Conservation (phyloP, 805 yeast genomes). For the Saturnispora kantuleensis region DNA sequence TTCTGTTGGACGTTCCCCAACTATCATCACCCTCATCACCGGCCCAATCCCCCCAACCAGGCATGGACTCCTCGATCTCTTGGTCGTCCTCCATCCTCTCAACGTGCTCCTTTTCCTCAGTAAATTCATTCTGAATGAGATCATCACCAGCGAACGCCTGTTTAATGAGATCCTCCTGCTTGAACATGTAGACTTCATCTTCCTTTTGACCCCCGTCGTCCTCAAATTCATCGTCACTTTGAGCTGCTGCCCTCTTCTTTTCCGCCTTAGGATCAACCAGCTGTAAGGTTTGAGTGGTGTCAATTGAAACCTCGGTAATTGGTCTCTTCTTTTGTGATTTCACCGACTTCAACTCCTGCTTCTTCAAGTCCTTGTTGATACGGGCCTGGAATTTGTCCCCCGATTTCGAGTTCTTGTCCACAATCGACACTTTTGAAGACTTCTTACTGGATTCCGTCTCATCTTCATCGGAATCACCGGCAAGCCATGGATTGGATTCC, state of each 20-base stretch:
- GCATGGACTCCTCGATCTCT: slow-evolving; percentile 74
- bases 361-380: slow-evolving; percentile 27
- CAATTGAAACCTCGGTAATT: slow-evolving; percentile 32
- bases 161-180: slow-evolving; percentile 71
- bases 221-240: slow-evolving; percentile 27
- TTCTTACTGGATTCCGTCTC: slow-evolving; percentile 16
- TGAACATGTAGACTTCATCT: slow-evolving; percentile 44
- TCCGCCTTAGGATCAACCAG: slow-evolving; percentile 35
- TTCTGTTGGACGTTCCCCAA: slow-evolving; percentile 25
- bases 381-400: slow-evolving; percentile 38
- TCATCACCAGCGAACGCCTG: slow-evolving; percentile 98
- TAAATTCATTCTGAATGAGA: slow-evolving; percentile 65
- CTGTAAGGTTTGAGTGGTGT: slow-evolving; percentile 44
- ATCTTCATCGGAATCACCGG: slow-evolving; percentile 18
- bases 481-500: slow-evolving; percentile 44
- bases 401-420: slow-evolving; percentile 42
- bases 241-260: slow-evolving; percentile 5
- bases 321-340: slow-evolving; percentile 13
- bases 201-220: slow-evolving; percentile 39
- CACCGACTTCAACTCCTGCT: slow-evolving; percentile 24
- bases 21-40: slow-evolving; percentile 35
- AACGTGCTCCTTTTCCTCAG: slow-evolving; percentile 59
- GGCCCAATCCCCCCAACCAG: slow-evolving; percentile 99
- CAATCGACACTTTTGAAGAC: slow-evolving; percentile 37
- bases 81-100: slow-evolving; percentile 70